These are phyloP conservation scores for Phytophthora pistaciae DNA, from an alignment of 352 stramenopile species.

Conservation along the genomic window DNA sequence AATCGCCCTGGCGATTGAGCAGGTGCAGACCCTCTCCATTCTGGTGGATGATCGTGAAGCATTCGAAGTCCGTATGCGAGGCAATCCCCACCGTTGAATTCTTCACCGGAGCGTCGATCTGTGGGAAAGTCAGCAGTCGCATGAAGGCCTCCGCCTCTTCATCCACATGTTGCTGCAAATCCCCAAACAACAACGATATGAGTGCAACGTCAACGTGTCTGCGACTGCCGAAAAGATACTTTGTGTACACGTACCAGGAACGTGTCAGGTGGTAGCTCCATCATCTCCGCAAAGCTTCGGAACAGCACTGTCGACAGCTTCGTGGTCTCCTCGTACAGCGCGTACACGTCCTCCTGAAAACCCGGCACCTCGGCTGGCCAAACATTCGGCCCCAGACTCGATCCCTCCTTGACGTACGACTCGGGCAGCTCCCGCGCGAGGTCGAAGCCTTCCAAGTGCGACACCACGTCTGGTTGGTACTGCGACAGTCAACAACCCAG, in stretches of 20 bases:
- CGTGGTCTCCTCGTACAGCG: constrained; percentile 79
- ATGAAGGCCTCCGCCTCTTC: constrained; percentile 83
- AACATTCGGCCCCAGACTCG: constrained; percentile 81
- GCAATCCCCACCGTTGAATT: constrained; percentile 81
- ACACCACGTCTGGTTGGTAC: constrained; percentile 85
- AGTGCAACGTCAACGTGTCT: constrained; percentile 12
- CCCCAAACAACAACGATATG: constrained; percentile 15
- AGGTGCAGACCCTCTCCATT: constrained; percentile 80
- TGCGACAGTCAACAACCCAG: constrained; percentile 20
- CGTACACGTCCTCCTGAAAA: constrained; percentile 78
- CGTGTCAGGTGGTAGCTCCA: constrained; percentile 61
- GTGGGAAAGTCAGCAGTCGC: constrained; percentile 79
- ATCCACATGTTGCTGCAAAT: constrained; percentile 68
- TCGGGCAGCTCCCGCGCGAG: constrained; percentile 65
- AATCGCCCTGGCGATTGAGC: constrained; percentile 60
- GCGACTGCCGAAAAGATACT: constrained; percentile 1
- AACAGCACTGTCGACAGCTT: constrained; percentile 75
- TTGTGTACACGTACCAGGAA: constrained; percentile 54
- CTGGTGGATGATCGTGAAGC: constrained; percentile 89
- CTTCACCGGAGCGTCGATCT: constrained; percentile 51
- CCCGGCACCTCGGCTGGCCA: constrained; percentile 69
- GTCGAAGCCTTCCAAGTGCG: constrained; percentile 81
- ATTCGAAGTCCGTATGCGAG: constrained; percentile 88
- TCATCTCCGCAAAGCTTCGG: constrained; percentile 84
- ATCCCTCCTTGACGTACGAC: constrained; percentile 64